These are phyloP conservation scores for Lunasporangiospora selenospora DNA, from an alignment of 192 early-diverging fungal species.

Conservation along the genomic window DNA sequence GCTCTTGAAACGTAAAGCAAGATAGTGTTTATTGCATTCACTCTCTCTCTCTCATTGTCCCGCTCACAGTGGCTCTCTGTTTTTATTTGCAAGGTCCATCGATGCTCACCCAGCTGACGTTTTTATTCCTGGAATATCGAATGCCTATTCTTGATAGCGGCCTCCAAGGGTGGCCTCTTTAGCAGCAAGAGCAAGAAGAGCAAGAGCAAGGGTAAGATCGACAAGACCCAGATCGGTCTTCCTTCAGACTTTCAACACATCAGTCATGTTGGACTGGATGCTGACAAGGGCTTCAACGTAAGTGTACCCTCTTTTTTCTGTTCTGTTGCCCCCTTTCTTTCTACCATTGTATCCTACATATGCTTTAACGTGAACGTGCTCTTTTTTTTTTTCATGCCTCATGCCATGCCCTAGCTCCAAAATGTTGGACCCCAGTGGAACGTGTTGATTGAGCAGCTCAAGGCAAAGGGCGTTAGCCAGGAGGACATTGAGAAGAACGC, in stretches of 20 bases:
- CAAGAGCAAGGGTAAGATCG: constrained; percentile 54
- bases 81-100: constrained; percentile 15
- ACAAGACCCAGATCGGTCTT: constrained; percentile 66
- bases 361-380: background rate
- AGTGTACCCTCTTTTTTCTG: background rate
- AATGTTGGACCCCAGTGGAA: constrained; percentile 77
- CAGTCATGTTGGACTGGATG: constrained; percentile 67
- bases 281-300: constrained; percentile 64
- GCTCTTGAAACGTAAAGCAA: constrained; percentile 30
- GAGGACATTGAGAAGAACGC: constrained; percentile 72
- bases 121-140: constrained; percentile 2
- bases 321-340: background rate
- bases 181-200: constrained; percentile 54
- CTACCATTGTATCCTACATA: background rate
- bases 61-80: constrained; percentile 10
- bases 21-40: constrained; percentile 10
- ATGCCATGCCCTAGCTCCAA: constrained; percentile 50
- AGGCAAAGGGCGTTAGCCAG: constrained; percentile 69
- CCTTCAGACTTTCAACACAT: constrained; percentile 61
- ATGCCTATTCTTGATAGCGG: constrained; percentile 25
- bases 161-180: constrained; percentile 48
- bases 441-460: constrained; percentile 72
- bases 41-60: constrained; percentile 32
- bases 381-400: background rate
- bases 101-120: background rate